Percentiles rank a stretch among this genome's conserved stretches.
Conservation (phyloP, 352 stramenopile species). For the Phytophthora sansomeana region DNA sequence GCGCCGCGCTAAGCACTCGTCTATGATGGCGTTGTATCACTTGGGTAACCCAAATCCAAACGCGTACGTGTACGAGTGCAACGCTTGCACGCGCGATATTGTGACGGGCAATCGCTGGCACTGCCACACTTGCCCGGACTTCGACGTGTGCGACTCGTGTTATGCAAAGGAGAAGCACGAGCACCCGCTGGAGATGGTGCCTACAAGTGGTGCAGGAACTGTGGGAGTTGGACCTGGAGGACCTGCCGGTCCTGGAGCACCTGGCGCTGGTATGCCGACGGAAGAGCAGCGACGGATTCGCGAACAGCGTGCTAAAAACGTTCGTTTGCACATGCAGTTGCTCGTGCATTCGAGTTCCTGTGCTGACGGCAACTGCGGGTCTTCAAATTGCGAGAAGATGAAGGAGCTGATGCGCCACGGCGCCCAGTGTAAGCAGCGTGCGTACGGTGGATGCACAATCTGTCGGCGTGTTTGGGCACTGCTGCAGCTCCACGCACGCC, state of each 20-base stretch:
- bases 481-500: conserved; percentile 96
- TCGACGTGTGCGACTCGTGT: conserved; percentile 91
- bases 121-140: conserved; percentile 89
- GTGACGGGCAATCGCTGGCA: conserved; percentile 89
- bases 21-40: conserved; percentile 99
- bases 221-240: conserved; percentile 17
- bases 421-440: conserved; percentile 92
- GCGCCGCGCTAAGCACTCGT: conserved; percentile 98
- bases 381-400: conserved; percentile 99
- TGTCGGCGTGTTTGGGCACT: conserved; percentile 98
- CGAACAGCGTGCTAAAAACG: conserved; percentile 93
- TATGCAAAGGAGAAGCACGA: conserved; percentile 87
- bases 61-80: conserved; percentile 89
- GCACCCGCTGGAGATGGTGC: conserved; percentile 84
- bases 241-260: conserved; percentile 25
- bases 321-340: conserved; percentile 98
- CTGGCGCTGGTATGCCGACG: conserved; percentile 45
- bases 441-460: conserved; percentile 95
- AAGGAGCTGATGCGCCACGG: conserved; percentile 98
- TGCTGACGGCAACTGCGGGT: conserved; percentile 92
- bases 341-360: conserved; percentile 97
- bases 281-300: conserved; percentile 73
- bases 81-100: conserved; percentile 86
- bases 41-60: conserved; percentile 96
- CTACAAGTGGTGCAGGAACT: conserved; percentile 55